phyloP scores from a whole-genome alignment of 345 rosid species.

The Salix exigua region DNA sequence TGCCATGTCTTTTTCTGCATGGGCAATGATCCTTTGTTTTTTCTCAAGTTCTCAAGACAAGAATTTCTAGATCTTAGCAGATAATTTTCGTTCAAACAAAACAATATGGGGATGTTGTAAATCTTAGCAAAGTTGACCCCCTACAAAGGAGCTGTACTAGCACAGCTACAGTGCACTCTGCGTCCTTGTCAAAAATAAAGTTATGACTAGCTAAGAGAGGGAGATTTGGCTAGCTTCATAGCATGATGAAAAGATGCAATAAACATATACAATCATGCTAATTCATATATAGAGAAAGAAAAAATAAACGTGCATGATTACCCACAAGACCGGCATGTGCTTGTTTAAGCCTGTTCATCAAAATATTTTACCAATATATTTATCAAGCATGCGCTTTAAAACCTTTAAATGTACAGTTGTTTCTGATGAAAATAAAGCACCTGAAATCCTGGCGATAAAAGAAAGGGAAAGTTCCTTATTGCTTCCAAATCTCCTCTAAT shows the following conservation, averaged over 20 bases:
- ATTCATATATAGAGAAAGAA: not conserved
- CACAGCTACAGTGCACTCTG: not conserved
- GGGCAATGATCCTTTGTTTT: not conserved
- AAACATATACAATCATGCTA: not conserved
- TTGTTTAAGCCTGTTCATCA: not conserved
- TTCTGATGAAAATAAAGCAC: slow-evolving; percentile 11
- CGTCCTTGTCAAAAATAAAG: not conserved
- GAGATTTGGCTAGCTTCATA: not conserved
- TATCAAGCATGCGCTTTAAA: not conserved
- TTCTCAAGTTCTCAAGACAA: not conserved
- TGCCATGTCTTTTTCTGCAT: not conserved
- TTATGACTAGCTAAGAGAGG: not conserved
- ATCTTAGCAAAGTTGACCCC: not conserved
- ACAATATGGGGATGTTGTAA: not conserved
- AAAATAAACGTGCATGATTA: not conserved
- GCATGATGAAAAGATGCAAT: not conserved
- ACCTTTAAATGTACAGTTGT: not conserved
- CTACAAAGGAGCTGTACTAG: not conserved
- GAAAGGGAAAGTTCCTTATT: slow-evolving; percentile 22
- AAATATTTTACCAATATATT: not conserved
- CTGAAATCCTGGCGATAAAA: slow-evolving; percentile 31
- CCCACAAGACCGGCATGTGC: not conserved
- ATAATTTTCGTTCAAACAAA: too few relatives aligned
- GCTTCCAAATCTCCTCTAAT: slow-evolving; percentile 23
- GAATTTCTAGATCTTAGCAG: not conserved